Evolutionary conservation across 306 rosid species (phyloP).

Genomic region (Castanea crenata): DNA sequence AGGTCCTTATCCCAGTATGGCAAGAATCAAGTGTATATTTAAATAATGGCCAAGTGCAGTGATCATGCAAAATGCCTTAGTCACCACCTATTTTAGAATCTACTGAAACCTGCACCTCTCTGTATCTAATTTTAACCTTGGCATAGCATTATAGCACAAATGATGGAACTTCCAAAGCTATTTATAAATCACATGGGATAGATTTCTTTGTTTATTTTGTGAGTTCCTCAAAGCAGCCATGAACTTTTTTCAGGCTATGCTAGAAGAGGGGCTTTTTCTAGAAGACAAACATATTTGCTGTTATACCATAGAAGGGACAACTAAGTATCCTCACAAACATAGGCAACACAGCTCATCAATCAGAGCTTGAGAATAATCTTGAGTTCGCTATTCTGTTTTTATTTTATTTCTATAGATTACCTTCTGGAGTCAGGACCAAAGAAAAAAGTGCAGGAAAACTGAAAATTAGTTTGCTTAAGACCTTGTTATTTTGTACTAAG

Average conservation of each 20-base stretch:
- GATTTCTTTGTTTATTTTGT: not conserved
- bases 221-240: not conserved
- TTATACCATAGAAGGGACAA: not conserved
- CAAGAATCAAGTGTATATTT: not conserved
- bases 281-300: not conserved
- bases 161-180: not conserved
- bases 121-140: not conserved
- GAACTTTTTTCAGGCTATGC: not conserved
- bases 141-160: not conserved
- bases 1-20: too few relatives aligned
- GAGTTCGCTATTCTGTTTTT: too few relatives aligned
- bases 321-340: not conserved
- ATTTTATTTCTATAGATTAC: too few relatives aligned
- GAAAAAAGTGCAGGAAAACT: not conserved
- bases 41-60: not conserved
- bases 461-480: not conserved
- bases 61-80: not conserved
- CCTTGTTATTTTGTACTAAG: not conserved
- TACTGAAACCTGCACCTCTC: not conserved
- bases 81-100: not conserved
- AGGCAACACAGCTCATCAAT: not conserved
- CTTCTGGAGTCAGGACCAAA: not conserved
- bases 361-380: too few relatives aligned
- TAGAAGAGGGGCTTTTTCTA: not conserved
- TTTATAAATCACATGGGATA: not conserved